Conservation (phyloP, 495 filamentous ascomycete species). For the Hypoxylon cercidicola region DNA sequence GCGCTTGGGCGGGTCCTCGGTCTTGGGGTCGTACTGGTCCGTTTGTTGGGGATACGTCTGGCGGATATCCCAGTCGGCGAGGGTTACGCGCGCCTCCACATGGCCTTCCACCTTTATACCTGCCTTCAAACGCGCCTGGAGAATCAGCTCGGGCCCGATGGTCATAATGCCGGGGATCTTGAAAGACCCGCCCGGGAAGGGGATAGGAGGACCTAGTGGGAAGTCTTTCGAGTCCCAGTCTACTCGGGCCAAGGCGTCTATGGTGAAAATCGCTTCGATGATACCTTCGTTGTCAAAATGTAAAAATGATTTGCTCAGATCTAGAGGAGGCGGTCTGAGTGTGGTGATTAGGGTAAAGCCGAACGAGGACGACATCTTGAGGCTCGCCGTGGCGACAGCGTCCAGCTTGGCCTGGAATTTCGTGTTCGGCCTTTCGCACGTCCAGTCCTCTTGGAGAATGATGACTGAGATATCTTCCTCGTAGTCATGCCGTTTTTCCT, state of each 20-base stretch:
- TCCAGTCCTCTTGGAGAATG: no score
- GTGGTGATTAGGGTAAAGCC: constrained; percentile 44
- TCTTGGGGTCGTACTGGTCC: no score
- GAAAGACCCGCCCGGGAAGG: constrained; percentile 43
- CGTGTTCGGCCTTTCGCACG: no score
- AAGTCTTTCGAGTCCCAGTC: constrained; percentile 26
- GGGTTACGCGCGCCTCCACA: not conserved
- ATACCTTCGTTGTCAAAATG: constrained; percentile 47
- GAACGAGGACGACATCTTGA: constrained; percentile 35
- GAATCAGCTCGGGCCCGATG: constrained; percentile 47
- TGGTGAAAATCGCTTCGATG: constrained; percentile 35
- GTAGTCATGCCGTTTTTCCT: no score
- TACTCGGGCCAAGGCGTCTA: constrained; percentile 33
- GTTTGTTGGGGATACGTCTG: constrained; percentile 6
- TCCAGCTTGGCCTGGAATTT: not conserved
- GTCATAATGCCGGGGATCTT: constrained; percentile 49
- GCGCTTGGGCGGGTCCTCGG: no score
- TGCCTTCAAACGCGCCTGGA: constrained; percentile 40
- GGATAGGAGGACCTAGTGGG: not conserved
- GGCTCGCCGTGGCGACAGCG: constrained; percentile 9
- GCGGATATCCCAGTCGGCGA: constrained; percentile 20
- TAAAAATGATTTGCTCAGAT: constrained; percentile 42
- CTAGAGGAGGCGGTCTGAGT: constrained; percentile 2
- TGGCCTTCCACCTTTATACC: constrained; percentile 4
- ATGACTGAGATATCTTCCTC: no score